A percentile compares a stretch with the other conserved stretches of the same genome.
These are phyloP conservation scores for Euphorbia celastroides DNA, from an alignment of 441 rosid genomes.

Conservation along the genomic window DNA sequence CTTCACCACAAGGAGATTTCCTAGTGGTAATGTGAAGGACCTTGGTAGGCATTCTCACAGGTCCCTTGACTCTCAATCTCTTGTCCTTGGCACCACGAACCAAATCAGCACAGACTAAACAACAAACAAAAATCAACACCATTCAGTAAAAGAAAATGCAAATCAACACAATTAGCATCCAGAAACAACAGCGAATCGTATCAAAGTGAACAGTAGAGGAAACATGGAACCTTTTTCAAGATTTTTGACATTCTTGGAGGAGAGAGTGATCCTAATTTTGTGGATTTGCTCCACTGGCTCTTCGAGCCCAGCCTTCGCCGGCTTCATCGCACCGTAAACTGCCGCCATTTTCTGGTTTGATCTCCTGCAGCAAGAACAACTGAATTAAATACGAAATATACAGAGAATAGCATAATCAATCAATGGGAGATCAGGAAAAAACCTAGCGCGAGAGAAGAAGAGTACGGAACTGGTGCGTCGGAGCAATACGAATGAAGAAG, in stretches of 20 bases:
- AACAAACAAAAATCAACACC: not conserved
- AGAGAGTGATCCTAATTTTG: constrained; percentile 72
- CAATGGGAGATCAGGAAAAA: not conserved
- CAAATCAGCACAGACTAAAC: constrained; percentile 65
- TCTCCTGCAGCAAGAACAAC: not conserved
- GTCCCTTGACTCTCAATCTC: constrained; percentile 76
- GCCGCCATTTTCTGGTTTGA: constrained; percentile 44
- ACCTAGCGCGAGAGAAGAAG: too few relatives aligned
- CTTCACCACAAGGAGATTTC: constrained; percentile 91
- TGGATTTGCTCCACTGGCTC: constrained; percentile 63
- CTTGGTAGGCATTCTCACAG: constrained; percentile 83
- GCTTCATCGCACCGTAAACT: constrained; percentile 55
- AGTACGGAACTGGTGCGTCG: too few relatives aligned
- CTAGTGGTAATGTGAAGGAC: constrained; percentile 76
- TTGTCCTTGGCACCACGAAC: constrained; percentile 84
- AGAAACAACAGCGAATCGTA: too few relatives aligned
- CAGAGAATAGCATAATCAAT: not conserved
- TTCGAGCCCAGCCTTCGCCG: constrained; percentile 60
- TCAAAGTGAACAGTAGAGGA: not conserved
- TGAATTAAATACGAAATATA: too few relatives aligned
- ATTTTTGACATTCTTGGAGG: constrained; percentile 75
- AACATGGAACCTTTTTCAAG: constrained; percentile 57
- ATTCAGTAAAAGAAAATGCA: not conserved
- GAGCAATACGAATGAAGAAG: too few relatives aligned
- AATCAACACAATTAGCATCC: not conserved